These are phyloP conservation scores for Hyphodiscus hymeniophilus DNA, from an alignment of 495 filamentous ascomycete genomes.

Conservation along the genomic window DNA sequence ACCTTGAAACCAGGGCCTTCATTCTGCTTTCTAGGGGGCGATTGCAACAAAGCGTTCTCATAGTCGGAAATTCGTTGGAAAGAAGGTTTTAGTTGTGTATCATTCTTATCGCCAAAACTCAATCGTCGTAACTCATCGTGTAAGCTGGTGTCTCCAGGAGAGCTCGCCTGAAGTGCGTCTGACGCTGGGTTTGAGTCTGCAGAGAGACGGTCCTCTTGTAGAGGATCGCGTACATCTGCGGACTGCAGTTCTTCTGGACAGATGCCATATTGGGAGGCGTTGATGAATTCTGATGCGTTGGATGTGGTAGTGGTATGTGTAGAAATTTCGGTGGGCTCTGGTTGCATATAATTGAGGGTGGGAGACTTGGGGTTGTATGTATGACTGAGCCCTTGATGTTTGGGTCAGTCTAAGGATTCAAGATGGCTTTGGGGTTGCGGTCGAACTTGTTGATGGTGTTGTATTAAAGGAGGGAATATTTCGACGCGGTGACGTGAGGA, in stretches of 20 bases:
- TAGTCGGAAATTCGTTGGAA: slow-evolving; percentile 64
- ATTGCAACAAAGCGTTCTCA: slow-evolving; percentile 51
- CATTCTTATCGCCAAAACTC: slow-evolving; percentile 20
- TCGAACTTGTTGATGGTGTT: background rate
- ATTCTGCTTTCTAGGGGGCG: slow-evolving; percentile 34
- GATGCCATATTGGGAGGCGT: slow-evolving; percentile 69
- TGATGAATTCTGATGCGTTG: slow-evolving; percentile 31
- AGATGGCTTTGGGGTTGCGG: slow-evolving; percentile 1
- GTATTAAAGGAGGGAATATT: background rate
- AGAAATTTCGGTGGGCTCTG: slow-evolving; percentile 59
- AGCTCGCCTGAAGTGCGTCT: background rate
- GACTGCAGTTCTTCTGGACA: slow-evolving; percentile 38
- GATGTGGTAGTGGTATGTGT: slow-evolving; percentile 41
- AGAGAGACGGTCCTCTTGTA: slow-evolving; percentile 20
- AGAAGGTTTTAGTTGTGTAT: slow-evolving; percentile 27
- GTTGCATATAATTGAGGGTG: slow-evolving; percentile 80
- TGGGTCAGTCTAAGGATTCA: slow-evolving; percentile 21
- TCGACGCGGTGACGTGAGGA: background rate
- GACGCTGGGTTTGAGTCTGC: slow-evolving; percentile 25
- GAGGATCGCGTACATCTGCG: slow-evolving; percentile 26
- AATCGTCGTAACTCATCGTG: slow-evolving; percentile 30
- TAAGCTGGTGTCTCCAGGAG: slow-evolving; percentile 15
- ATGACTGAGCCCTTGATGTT: slow-evolving; percentile 23
- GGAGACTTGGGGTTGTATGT: slow-evolving; percentile 12
- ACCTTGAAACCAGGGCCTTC: slow-evolving; percentile 53